Evolutionary conservation across 1,284 basidiomycete genomes (phyloP).

Genomic region (Abortiporus biennis): DNA sequence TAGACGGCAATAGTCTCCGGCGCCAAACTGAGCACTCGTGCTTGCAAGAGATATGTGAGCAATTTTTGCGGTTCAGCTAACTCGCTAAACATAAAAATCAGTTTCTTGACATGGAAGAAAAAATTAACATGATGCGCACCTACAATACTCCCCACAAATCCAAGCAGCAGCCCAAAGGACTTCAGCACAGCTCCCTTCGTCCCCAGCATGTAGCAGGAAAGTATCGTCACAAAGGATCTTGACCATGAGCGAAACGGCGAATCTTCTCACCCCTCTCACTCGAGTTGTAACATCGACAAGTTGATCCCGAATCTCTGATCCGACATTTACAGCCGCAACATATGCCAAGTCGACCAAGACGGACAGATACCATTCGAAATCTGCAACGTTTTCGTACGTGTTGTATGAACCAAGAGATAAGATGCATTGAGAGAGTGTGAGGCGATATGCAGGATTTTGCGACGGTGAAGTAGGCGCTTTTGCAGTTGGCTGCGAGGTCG

Average conservation of each 20-base stretch:
- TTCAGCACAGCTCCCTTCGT: conserved; percentile 68
- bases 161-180: conserved; percentile 90
- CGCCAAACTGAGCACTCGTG: conserved; percentile 44
- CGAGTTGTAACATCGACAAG: conserved; percentile 85
- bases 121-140: conserved; percentile 37
- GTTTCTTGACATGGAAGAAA: not conserved
- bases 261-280: conserved; percentile 71
- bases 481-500: conserved; percentile 31
- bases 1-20: conserved; percentile 69
- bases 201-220: conserved; percentile 54
- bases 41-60: conserved; percentile 62
- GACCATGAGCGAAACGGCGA: conserved; percentile 79
- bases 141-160: conserved; percentile 92
- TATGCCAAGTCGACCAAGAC: conserved; percentile 88
- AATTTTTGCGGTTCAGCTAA: conserved; percentile 66
- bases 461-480: conserved; percentile 42
- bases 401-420: conserved; percentile 79
- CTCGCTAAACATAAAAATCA: conserved; percentile 38
- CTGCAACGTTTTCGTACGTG: conserved; percentile 82
- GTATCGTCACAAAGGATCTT: conserved; percentile 75
- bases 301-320: conserved; percentile 71
- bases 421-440: conserved; percentile 76
- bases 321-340: conserved; percentile 75
- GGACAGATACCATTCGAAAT: conserved; percentile 97
- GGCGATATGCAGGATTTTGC: conserved; percentile 76